phyloP scores from a whole-genome alignment of 179 eudicot species.

The Amaranthus tricolor region DNA sequence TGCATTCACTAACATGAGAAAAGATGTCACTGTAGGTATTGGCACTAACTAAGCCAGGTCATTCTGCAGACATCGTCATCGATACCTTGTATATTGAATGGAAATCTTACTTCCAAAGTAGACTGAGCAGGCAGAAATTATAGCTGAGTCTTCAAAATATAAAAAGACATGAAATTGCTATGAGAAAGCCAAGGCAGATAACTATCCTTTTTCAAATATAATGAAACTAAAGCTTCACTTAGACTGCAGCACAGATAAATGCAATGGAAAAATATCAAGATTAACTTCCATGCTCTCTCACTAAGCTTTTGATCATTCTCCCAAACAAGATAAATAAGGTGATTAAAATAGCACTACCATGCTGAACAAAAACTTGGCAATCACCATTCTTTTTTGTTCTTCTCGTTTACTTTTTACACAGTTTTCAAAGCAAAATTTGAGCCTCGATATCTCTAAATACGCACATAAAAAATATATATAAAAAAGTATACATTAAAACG shows the following conservation, averaged over 20 bases:
- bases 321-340: background rate
- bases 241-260: background rate
- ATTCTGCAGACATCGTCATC: slow-evolving; percentile 1
- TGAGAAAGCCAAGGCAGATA: background rate
- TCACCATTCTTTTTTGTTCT: background rate
- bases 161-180: background rate
- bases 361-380: background rate
- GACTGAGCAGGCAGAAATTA: background rate
- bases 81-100: background rate
- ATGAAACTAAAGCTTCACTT: background rate
- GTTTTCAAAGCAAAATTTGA: no score
- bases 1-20: slow-evolving; percentile 28
- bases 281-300: background rate
- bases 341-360: background rate
- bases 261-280: background rate
- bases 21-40: background rate
- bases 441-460: no score
- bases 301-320: background rate
- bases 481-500: no score
- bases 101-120: background rate
- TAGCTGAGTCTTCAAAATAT: background rate
- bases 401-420: no score
- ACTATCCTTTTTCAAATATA: background rate
- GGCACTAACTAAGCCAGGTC: background rate
- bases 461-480: no score